A percentile compares a stretch with the other conserved stretches of the same genome.
Evolutionary conservation across 805 yeast species (phyloP).

Genomic region (Hanseniaspora lindneri): DNA sequence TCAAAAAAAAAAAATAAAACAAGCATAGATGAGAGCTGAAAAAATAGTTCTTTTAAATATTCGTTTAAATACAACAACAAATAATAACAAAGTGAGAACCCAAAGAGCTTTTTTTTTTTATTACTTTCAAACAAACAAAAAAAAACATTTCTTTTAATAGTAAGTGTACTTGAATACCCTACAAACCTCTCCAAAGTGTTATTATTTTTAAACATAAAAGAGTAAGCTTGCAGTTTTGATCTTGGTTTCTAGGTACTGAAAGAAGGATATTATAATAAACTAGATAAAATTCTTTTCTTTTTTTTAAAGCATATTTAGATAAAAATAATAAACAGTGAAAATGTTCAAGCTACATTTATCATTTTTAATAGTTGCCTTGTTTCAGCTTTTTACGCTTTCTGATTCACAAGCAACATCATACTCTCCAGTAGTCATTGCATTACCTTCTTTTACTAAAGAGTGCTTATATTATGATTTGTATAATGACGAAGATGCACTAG

Average conservation of each 20-base stretch:
- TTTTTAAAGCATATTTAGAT: neutral
- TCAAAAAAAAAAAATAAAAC: neutral
- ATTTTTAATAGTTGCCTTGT: neutral
- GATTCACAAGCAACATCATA: conserved; percentile 20
- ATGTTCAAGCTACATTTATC: neutral
- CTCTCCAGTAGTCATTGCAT: conserved; percentile 30
- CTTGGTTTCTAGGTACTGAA: neutral
- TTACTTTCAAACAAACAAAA: too few relatives aligned
- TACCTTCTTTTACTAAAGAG: conserved; percentile 36
- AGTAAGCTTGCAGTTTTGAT: neutral
- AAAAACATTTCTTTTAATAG: too few relatives aligned
- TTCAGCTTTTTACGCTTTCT: neutral
- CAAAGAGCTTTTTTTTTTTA: neutral
- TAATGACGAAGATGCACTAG: conserved; percentile 32
- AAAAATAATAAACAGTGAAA: neutral
- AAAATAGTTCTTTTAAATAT: neutral
- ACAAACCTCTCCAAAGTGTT: too few relatives aligned
- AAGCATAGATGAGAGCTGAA: neutral
- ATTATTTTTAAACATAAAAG: neutral
- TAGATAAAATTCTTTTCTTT: too few relatives aligned
- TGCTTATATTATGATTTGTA: conserved; percentile 33
- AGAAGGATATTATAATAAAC: neutral
- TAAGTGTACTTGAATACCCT: too few relatives aligned
- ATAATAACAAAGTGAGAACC: neutral
- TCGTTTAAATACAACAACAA: too few relatives aligned